These are phyloP conservation scores for Barbarea vulgaris DNA, from an alignment of 345 rosid genomes.

Conservation along the genomic window DNA sequence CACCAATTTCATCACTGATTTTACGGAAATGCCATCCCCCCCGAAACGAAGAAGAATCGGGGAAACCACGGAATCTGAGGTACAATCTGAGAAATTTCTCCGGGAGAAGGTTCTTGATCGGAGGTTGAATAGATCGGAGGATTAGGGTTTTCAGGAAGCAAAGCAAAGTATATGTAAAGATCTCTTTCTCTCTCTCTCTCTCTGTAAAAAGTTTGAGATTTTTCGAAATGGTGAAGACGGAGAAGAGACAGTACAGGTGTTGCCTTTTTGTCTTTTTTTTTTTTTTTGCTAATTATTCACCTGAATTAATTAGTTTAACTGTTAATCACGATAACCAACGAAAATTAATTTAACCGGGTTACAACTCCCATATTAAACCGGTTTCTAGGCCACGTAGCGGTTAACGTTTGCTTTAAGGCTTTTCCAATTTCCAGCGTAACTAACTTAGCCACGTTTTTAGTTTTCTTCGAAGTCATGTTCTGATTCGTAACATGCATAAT, in stretches of 20 bases:
- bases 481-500: too few species aligned
- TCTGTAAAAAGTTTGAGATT: neutral
- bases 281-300: neutral
- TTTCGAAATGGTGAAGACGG: constrained; percentile 35
- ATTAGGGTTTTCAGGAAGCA: constrained; percentile 36
- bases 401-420: neutral
- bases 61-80: constrained; percentile 36
- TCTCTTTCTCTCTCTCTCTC: constrained; percentile 29
- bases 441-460: neutral
- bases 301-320: constrained; percentile 11
- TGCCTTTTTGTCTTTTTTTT: constrained; percentile 28
- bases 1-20: constrained; percentile 46
- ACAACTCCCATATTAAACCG: constrained; percentile 5
- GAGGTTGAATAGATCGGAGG: constrained; percentile 31
- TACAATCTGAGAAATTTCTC: neutral
- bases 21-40: constrained; percentile 42
- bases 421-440: neutral
- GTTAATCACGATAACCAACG: neutral
- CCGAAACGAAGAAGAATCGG: constrained; percentile 30
- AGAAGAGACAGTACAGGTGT: constrained; percentile 20
- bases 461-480: neutral
- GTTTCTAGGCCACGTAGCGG: neutral
- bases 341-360: neutral
- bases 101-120: neutral
- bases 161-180: neutral